phyloP scores from a whole-genome alignment of 2,329 filamentous ascomycete genomes.

The Alternaria sp. region DNA sequence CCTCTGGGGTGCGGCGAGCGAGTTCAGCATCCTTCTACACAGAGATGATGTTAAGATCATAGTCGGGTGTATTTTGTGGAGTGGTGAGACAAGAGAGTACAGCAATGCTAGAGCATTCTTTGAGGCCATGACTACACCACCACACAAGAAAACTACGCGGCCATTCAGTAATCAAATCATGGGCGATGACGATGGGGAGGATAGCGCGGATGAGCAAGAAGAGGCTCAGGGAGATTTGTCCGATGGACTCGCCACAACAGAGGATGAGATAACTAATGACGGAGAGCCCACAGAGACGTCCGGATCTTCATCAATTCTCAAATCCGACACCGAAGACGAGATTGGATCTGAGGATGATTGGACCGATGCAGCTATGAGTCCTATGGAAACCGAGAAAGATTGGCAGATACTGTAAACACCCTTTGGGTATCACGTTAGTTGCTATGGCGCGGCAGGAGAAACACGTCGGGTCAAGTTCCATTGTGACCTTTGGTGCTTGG shows the following conservation, averaged over 20 bases:
- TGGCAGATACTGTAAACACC: constrained; percentile 16
- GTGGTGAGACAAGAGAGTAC: constrained; percentile 4
- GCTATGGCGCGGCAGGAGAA: no score
- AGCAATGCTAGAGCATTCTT: constrained; percentile 9
- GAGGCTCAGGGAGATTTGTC: neutral
- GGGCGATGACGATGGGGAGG: neutral
- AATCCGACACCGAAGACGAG: neutral
- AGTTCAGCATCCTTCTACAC: constrained; percentile 18
- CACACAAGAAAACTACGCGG: neutral
- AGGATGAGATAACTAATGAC: neutral
- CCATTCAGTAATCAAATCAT: neutral
- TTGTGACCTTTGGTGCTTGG: neutral
- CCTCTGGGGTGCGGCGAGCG: constrained; percentile 5
- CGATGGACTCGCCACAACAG: neutral
- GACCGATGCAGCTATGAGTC: constrained; percentile 14
- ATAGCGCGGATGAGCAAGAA: neutral
- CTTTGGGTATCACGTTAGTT: no score
- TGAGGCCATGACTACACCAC: neutral
- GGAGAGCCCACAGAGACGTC: neutral
- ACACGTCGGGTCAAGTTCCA: no score
- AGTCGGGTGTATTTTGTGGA: constrained; percentile 8
- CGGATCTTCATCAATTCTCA: neutral
- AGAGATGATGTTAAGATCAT: constrained; percentile 14
- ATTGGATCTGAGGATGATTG: constrained; percentile 10
- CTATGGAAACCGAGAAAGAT: constrained; percentile 2